phyloP scores from a whole-genome alignment of 768 basidiomycete genomes.

The Trametes cubensis region DNA sequence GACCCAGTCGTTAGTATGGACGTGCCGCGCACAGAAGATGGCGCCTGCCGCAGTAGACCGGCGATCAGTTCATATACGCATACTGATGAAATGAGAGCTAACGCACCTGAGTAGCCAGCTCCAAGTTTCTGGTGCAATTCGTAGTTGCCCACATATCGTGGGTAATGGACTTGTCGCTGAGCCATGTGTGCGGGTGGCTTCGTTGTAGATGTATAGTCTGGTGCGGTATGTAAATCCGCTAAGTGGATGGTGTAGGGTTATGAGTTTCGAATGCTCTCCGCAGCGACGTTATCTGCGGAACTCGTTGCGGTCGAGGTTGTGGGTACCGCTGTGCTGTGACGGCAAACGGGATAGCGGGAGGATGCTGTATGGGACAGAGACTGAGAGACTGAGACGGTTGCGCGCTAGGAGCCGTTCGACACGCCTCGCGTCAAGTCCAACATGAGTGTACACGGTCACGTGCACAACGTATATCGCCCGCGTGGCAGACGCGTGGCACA shows the following conservation, averaged over 20 bases:
- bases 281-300: not conserved
- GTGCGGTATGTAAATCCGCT: slow-evolving; percentile 3
- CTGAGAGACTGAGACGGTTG: slow-evolving; percentile 11
- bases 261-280: not conserved
- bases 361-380: not conserved
- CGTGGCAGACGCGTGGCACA: slow-evolving; percentile 7
- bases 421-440: slow-evolving; percentile 25
- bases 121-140: slow-evolving; percentile 61
- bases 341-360: not conserved
- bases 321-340: not conserved
- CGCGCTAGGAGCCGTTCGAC: slow-evolving; percentile 3
- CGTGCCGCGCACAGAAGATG: slow-evolving; percentile 64
- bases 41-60: slow-evolving; percentile 48
- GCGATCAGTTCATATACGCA: too few species aligned
- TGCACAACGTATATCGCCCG: slow-evolving; percentile 14
- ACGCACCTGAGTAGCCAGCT: slow-evolving; percentile 72
- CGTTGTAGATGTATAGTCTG: slow-evolving; percentile 15
- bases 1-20: slow-evolving; percentile 60
- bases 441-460: slow-evolving; percentile 22
- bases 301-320: not conserved
- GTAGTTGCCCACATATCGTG: slow-evolving; percentile 58
- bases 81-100: too few species aligned
- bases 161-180: slow-evolving; percentile 23
- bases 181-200: slow-evolving; percentile 1
- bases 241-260: not conserved